Evolutionary conservation across 805 yeast genomes (phyloP).

Genomic region (Pichia sporocuriosa): DNA sequence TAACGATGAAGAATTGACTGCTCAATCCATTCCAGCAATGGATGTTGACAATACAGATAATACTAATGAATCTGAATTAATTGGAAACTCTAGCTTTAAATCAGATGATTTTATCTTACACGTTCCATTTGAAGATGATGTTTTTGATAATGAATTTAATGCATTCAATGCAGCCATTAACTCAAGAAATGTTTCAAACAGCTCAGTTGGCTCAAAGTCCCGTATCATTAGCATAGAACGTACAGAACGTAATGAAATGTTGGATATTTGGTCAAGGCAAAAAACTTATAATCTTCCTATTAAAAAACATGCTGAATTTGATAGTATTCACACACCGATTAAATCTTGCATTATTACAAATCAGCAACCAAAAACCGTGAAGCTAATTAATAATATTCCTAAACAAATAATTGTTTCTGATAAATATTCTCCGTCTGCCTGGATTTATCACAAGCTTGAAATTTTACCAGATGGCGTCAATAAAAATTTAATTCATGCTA

Average conservation of each 20-base stretch:
- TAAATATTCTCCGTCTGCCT: conserved; percentile 4
- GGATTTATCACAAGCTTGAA: conserved; percentile 13
- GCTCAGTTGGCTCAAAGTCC: neutral
- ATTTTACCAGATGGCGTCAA: conserved; percentile 13
- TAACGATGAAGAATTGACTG: no score
- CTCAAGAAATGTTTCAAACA: conserved; percentile 10
- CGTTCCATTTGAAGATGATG: conserved; percentile 37
- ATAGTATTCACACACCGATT: conserved; percentile 25
- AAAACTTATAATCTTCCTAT: conserved; percentile 18
- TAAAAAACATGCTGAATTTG: conserved; percentile 18
- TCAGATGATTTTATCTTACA: conserved; percentile 22
- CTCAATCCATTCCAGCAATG: no score
- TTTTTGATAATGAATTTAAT: conserved; percentile 27
- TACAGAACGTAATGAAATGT: conserved; percentile 11
- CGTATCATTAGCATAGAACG: conserved; percentile 9
- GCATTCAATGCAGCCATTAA: conserved; percentile 28
- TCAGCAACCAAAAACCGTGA: conserved; percentile 20
- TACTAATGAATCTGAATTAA: no score
- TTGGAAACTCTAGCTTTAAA: conserved; percentile 18
- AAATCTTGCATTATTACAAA: conserved; percentile 16
- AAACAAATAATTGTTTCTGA: conserved; percentile 3
- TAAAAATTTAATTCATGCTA: neutral
- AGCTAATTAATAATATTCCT: conserved; percentile 13
- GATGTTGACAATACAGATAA: no score
- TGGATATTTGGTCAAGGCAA: conserved; percentile 32